Evolutionary conservation across 1,284 basidiomycete species (phyloP).

Genomic region (Salmacisia buchloeana): DNA sequence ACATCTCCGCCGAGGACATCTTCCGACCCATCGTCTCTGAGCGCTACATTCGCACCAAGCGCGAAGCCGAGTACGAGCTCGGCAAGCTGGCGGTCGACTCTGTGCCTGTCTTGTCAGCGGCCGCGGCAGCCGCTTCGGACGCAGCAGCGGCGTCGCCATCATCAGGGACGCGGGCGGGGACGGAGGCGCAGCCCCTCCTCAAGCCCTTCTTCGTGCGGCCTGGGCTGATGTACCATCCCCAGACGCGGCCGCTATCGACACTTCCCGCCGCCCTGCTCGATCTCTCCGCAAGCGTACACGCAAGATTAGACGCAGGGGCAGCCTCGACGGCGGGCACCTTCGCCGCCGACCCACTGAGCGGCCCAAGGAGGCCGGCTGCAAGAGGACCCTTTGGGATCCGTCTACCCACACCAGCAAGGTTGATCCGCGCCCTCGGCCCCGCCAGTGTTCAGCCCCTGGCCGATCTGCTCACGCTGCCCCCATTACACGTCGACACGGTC

Average conservation of each 20-base stretch:
- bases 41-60: slow-evolving; percentile 81
- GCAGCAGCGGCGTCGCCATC: background rate
- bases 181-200: slow-evolving; percentile 33
- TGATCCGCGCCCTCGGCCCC: slow-evolving; percentile 52
- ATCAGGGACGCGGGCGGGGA: background rate
- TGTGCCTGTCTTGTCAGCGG: background rate
- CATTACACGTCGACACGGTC: slow-evolving; percentile 93
- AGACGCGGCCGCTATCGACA: slow-evolving; percentile 78
- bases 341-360: background rate
- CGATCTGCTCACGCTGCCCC: slow-evolving; percentile 70
- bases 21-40: slow-evolving; percentile 77
- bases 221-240: slow-evolving; percentile 90
- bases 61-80: slow-evolving; percentile 75
- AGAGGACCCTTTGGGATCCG: background rate
- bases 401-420: slow-evolving; percentile 8
- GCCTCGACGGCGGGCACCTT: slow-evolving; percentile 54
- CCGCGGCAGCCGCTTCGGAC: background rate
- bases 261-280: slow-evolving; percentile 79
- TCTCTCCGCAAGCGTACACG: slow-evolving; percentile 52
- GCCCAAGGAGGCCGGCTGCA: background rate
- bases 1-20: slow-evolving; percentile 88
- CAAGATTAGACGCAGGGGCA: slow-evolving; percentile 48
- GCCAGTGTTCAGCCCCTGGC: slow-evolving; percentile 62
- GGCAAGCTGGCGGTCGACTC: slow-evolving; percentile 16
- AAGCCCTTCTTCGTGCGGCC: slow-evolving; percentile 75